Evolutionary conservation across 768 basidiomycete species (phyloP), one percentile per base, ranked within the genome.

Genomic region (Hygrocybe punicea): DNA sequence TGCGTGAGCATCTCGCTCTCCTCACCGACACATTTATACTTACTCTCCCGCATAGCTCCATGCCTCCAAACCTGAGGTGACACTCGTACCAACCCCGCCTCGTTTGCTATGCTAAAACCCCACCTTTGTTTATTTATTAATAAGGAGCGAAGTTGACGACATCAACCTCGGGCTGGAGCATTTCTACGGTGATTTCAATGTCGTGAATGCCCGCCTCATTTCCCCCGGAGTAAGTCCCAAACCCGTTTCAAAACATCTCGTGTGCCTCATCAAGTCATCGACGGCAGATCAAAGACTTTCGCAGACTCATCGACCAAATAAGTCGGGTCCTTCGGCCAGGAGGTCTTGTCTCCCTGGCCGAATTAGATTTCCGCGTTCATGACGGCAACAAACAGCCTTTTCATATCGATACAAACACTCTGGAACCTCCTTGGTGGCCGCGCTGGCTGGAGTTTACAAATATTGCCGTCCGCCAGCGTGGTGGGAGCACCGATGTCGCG

Each of bases 151-250:
- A 69, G 81, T 91, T 7, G 90, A 91, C 66, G 90, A 92, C 67
- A 84, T 91, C 67, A 92, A 92, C 71, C 81, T 91, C 16, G 89
- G 90, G 2, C 73, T 92, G 21, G 87, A 91, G 62, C 90, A 92
- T 71, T 91, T 84, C 67, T 89, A 86, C 64, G 84, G 84, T 9
- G 80, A 85, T 58, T 91, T 91, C 71, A 80, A 91, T 63, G 85
- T 86, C 14, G 86, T 87, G 0, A 89, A 91, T 64, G 81, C 82
- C 33, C 83, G 85, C 21, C 79, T 91, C 37, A 80, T 91, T 56
- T 79, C 84, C 3, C 83, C 87, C 21, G 90, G 90, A 36, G 89
- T 90, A 64, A 66, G 87, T 74, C 36, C 40, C n/a, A 25, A 33
- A 36, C 16, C 60, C 36, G 7, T 4, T 48, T 55, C 17, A 7